Evolutionary conservation across 257 asterid genomes (phyloP).

Genomic region (Primulina tabacum): DNA sequence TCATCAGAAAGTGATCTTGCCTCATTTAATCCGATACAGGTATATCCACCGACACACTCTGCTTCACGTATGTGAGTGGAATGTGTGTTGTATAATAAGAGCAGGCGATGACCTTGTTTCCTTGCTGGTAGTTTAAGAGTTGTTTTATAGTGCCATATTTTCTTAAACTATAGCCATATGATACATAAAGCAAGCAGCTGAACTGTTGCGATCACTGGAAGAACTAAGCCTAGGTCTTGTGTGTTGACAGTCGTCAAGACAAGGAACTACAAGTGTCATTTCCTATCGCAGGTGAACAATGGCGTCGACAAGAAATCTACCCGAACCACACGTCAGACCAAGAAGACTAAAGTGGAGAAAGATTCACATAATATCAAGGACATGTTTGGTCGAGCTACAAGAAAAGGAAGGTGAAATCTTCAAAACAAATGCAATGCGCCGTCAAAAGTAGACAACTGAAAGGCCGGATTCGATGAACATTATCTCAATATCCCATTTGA

Average conservation of each 20-base stretch:
- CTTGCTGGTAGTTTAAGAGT: slow-evolving; percentile 6
- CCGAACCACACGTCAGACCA: slow-evolving; percentile 43
- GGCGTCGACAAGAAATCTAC: slow-evolving; percentile 43
- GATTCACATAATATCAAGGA: slow-evolving; percentile 80
- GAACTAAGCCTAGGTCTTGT: background rate
- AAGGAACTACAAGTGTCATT: background rate
- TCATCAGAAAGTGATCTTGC: slow-evolving; percentile 36
- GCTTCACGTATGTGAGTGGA: slow-evolving; percentile 2
- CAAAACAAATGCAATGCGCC: background rate
- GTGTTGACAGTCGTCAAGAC: background rate
- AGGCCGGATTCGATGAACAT: background rate
- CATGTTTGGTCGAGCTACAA: slow-evolving; percentile 81
- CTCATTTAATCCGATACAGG: slow-evolving; percentile 56
- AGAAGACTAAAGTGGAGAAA: slow-evolving; percentile 79
- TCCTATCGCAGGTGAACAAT: slow-evolving; percentile 42
- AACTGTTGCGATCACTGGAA: background rate
- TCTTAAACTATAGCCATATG: background rate
- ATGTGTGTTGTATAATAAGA: background rate
- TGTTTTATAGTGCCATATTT: background rate
- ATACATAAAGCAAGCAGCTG: background rate
- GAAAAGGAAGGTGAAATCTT: slow-evolving; percentile 43
- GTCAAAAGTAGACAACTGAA: background rate
- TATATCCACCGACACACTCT: slow-evolving; percentile 16
- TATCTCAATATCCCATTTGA: background rate
- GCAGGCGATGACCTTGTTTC: background rate